Evolutionary conservation across 306 rosid species (phyloP), one percentile per base, ranked within the genome.

Genomic region (Parietaria judaica): DNA sequence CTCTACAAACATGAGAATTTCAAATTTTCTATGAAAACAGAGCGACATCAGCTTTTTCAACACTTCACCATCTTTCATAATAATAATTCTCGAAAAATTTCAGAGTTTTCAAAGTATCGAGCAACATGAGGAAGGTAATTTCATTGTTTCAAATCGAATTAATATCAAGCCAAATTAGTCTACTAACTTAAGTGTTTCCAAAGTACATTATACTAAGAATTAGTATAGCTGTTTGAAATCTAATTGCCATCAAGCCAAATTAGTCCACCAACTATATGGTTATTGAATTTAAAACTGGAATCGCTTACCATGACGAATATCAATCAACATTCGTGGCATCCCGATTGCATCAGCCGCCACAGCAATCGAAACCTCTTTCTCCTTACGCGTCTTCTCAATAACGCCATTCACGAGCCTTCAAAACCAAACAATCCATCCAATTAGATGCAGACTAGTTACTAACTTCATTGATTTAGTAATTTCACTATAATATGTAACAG

Each of bases 401-500:
- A 74, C 80, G 69, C 79, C 80, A 72, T 94, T 94, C 68, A 94
- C 99, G 71, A 94, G 86, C 94, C 99, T 94, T 71, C 61, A 71
- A 56, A 68, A 60, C 44, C 9, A 3, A 5, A 41, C 9, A 41
- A 8, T 41, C 45, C 45, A 41, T 8, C 45, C 45, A 41, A 5
- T 5, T 41, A 41, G 45, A 41, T 41, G 6, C 45, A 8, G 4
- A 51, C 66, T 59, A 38, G 3, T 51, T 44, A 61, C n/a, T 31
- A 66, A 51, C 61, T 35, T 16, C 23, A 16, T 47, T 31, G 12
- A 3, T 12, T 46, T 36, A 49, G 36, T 37, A 6, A 11, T 54
- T 16, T 7, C 6, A 55, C 31, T 51, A 51, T 9, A 10, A 38
- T 16, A 1, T 36, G 46, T n/a, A 58, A 38, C 9, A 14, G 38